These are phyloP conservation scores for Metschnikowia cerradonensis DNA, from an alignment of 805 yeast species.

Conservation along the genomic window DNA sequence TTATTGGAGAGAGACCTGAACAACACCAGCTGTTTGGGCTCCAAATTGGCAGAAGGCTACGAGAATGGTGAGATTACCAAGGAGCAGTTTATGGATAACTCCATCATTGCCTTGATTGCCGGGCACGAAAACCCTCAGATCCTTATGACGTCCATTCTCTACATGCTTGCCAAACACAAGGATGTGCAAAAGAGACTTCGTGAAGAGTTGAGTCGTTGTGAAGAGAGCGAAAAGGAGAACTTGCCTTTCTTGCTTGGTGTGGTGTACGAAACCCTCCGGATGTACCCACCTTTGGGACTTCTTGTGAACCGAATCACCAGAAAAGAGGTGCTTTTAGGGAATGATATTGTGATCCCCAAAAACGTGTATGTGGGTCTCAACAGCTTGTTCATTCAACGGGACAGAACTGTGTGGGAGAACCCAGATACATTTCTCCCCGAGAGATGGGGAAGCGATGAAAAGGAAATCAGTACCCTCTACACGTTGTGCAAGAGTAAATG, in stretches of 20 bases:
- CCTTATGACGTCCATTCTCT: slow-evolving; percentile 44
- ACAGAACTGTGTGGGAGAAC: slow-evolving; percentile 38
- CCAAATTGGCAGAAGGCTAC: slow-evolving; percentile 35
- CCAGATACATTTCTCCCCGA: slow-evolving; percentile 44
- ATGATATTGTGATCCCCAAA: slow-evolving; percentile 42
- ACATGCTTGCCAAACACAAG: slow-evolving; percentile 42
- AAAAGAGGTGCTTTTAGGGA: slow-evolving; percentile 35
- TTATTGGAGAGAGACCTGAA: slow-evolving; percentile 37
- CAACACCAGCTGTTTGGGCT: slow-evolving; percentile 19
- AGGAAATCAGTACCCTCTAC: slow-evolving; percentile 38
- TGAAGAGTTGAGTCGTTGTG: slow-evolving; percentile 7
- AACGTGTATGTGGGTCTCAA: slow-evolving; percentile 54
- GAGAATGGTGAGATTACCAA: slow-evolving; percentile 34
- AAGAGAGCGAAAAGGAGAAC: slow-evolving; percentile 1
- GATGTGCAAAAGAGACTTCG: slow-evolving; percentile 31
- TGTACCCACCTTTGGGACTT: slow-evolving; percentile 55
- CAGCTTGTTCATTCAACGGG: slow-evolving; percentile 49
- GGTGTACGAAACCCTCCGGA: slow-evolving; percentile 45
- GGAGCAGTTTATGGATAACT: slow-evolving; percentile 50
- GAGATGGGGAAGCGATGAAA: slow-evolving; percentile 47
- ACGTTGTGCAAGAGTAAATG: slow-evolving; percentile 42
- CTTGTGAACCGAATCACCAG: slow-evolving; percentile 50
- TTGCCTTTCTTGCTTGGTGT: slow-evolving; percentile 30
- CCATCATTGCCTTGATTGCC: slow-evolving; percentile 53
- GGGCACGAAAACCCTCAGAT: slow-evolving; percentile 64